A percentile compares a stretch with the other conserved stretches of the same genome.
These are phyloP conservation scores for Phascolomyces articulosus DNA, from an alignment of 371 early-diverging fungal genomes.

Conservation along the genomic window DNA sequence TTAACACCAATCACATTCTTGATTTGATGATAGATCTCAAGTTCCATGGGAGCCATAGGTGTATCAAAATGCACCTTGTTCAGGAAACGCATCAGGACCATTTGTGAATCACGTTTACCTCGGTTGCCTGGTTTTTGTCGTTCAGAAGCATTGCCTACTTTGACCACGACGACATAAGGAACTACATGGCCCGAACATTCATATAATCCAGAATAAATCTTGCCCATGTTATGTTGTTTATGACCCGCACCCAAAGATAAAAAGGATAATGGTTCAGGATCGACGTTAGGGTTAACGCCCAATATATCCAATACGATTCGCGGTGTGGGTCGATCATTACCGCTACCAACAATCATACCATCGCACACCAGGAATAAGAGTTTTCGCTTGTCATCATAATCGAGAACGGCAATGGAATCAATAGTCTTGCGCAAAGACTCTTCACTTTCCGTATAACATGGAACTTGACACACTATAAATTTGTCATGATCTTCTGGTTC, in stretches of 20 bases:
- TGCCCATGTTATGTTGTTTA: conserved; percentile 88
- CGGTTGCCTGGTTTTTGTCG: conserved; percentile 82
- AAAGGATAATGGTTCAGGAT: conserved; percentile 88
- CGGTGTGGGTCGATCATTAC: conserved; percentile 97
- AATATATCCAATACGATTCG: conserved; percentile 94
- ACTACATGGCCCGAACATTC: conserved; percentile 81
- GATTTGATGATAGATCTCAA: conserved; percentile 90
- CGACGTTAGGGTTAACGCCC: conserved; percentile 76
- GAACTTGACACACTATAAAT: conserved; percentile 92
- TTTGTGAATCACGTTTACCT: conserved; percentile 86
- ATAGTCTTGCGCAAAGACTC: conserved; percentile 93
- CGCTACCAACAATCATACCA: conserved; percentile 93
- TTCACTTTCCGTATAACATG: conserved; percentile 99
- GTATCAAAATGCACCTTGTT: conserved; percentile 74
- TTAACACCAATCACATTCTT: conserved; percentile 86
- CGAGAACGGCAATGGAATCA: conserved; percentile 76
- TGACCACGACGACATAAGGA: conserved; percentile 84
- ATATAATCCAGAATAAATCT: conserved; percentile 90
- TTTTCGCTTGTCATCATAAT: conserved; percentile 94
- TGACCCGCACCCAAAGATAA: conserved; percentile 85
- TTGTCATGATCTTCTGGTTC: conserved; percentile 90
- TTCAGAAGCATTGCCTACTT: conserved; percentile 78
- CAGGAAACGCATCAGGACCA: conserved; percentile 82
- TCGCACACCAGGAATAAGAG: conserved; percentile 82
- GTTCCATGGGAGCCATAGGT: conserved; percentile 86